Conservation (phyloP, 2,329 filamentous ascomycete species). For the Phoma sp. region DNA sequence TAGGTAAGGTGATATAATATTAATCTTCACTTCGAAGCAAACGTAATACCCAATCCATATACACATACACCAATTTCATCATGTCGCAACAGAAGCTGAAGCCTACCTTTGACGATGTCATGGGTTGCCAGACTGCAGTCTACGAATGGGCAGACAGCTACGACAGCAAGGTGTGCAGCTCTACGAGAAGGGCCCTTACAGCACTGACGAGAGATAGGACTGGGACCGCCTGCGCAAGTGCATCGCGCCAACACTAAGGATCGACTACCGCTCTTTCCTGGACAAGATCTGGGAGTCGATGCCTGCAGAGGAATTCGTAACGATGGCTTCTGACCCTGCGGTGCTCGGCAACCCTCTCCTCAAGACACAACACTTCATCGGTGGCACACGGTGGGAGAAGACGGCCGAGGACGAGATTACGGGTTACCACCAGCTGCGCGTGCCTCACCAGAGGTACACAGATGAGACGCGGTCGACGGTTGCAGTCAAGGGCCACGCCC, state of each 20-base stretch:
- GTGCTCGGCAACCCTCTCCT: constrained; percentile 62
- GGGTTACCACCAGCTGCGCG: constrained; percentile 64
- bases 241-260: constrained; percentile 67
- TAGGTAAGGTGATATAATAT: background rate
- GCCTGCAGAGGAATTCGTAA: constrained; percentile 61
- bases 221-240: constrained; percentile 65
- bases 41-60: background rate
- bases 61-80: background rate
- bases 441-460: constrained; percentile 63
- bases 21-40: background rate
- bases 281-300: constrained; percentile 63
- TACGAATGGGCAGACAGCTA: constrained; percentile 72
- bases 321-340: constrained; percentile 58
- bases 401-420: constrained; percentile 56
- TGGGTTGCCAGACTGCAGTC: constrained; percentile 57
- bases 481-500: constrained; percentile 62
- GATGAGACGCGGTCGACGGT: constrained; percentile 57
- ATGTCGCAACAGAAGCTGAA: constrained; percentile 43
- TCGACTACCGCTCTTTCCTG: constrained; percentile 71
- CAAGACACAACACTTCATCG: constrained; percentile 65
- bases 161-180: constrained; percentile 60
- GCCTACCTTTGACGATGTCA: constrained; percentile 53
- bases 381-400: constrained; percentile 60
- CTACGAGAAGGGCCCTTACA: constrained; percentile 3
- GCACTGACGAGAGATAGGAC: constrained; percentile 49